Evolutionary conservation across 371 early-diverging fungal genomes (phyloP).

Genomic region (Saksenaea oblongispora): DNA sequence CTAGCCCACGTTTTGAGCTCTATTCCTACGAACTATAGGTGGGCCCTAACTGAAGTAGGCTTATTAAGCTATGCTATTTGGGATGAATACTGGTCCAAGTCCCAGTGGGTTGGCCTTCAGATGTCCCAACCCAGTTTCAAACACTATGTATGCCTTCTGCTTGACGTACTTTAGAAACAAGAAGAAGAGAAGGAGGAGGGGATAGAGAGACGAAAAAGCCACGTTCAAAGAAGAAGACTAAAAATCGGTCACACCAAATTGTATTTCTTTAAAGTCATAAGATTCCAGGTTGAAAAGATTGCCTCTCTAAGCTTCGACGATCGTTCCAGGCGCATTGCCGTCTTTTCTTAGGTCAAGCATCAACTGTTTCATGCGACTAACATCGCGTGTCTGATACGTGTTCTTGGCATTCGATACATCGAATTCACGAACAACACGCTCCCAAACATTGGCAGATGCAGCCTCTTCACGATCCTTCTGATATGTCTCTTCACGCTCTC

Average conservation of each 20-base stretch:
- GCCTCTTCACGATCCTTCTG: slow-evolving; percentile 62
- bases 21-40: no score
- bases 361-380: slow-evolving; percentile 83
- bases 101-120: no score
- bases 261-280: neutral
- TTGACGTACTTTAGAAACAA: no score
- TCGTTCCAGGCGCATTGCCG: slow-evolving; percentile 75
- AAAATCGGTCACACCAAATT: neutral
- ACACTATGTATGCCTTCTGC: no score
- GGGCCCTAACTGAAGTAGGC: no score
- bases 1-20: no score
- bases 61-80: no score
- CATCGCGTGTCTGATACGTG: slow-evolving; percentile 53
- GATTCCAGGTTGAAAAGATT: neutral
- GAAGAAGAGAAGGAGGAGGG: neutral
- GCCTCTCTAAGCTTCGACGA: slow-evolving; percentile 41
- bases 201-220: neutral
- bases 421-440: slow-evolving; percentile 70
- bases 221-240: neutral
- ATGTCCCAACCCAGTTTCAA: no score
- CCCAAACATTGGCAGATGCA: slow-evolving; percentile 72
- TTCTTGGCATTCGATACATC: slow-evolving; percentile 57
- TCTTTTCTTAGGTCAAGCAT: slow-evolving; percentile 80
- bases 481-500: slow-evolving; percentile 55
- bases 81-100: no score